These are phyloP conservation scores for Allium cepa DNA, from an alignment of 106 monocot genomes.

Conservation along the genomic window DNA sequence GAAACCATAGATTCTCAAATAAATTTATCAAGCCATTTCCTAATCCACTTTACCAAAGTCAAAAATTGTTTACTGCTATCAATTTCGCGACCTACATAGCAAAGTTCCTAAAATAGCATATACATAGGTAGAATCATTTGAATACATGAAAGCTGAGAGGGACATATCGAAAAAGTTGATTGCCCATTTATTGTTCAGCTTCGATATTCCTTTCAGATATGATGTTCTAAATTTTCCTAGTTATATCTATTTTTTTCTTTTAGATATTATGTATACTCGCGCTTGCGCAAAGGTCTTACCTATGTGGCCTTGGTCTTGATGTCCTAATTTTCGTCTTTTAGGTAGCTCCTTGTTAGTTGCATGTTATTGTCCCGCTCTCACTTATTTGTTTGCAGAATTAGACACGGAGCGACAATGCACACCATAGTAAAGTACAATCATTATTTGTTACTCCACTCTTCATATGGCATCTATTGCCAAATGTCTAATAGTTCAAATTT, in stretches of 20 bases:
- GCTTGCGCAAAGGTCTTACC: background rate
- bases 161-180: conserved; percentile 92
- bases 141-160: conserved; percentile 98
- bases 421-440: no score
- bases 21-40: no score
- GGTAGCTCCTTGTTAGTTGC: background rate
- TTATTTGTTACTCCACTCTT: no score
- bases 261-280: background rate
- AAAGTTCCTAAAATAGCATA: no score
- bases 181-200: conserved; percentile 96
- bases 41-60: no score
- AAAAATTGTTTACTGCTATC: no score
- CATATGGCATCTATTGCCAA: no score
- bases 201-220: conserved; percentile 95
- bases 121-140: no score
- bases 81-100: no score
- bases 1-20: no score
- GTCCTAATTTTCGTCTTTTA: background rate
- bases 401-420: background rate
- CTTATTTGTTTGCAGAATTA: background rate
- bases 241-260: background rate
- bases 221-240: background rate
- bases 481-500: no score
- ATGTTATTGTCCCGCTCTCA: background rate
- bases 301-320: background rate